A percentile compares a stretch with the other conserved stretches of the same genome.
phyloP scores from a whole-genome alignment of 2,329 filamentous ascomycete genomes.

The Gaeumannomyces tritici region DNA sequence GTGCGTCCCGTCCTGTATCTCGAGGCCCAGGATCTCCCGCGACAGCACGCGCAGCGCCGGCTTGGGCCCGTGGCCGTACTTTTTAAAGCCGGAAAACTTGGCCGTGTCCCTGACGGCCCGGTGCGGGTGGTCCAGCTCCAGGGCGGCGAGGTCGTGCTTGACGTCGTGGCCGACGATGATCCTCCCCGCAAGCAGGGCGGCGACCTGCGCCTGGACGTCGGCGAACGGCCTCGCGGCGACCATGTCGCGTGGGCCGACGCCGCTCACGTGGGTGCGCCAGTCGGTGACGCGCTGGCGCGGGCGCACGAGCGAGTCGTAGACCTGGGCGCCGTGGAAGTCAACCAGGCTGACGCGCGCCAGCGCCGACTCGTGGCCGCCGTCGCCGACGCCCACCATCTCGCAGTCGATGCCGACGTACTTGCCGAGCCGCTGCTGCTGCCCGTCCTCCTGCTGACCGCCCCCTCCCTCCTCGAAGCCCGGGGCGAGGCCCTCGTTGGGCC shows the following conservation, averaged over 20 bases:
- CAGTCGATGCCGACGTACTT: conserved; percentile 94
- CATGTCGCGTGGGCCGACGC: conserved; percentile 69
- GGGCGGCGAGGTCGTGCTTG: conserved; percentile 65
- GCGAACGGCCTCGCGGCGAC: conserved; percentile 59
- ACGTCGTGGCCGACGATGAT: conserved; percentile 80
- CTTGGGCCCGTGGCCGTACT: conserved; percentile 56
- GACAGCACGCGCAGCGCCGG: conserved; percentile 55
- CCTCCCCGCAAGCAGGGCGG: conserved; percentile 56
- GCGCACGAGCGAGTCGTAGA: conserved; percentile 89
- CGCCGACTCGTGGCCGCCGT: conserved; percentile 58
- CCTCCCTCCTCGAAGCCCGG: conserved; percentile 51
- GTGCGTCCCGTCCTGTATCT: conserved; percentile 55
- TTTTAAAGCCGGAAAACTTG: conserved; percentile 63
- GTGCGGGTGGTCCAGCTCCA: conserved; percentile 70
- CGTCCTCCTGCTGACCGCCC: too few relatives aligned
- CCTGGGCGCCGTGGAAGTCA: conserved; percentile 84
- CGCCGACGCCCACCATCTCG: conserved; percentile 91
- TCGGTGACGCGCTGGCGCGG: conserved; percentile 73
- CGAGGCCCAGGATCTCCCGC: conserved; percentile 45
- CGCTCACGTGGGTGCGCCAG: conserved; percentile 82
- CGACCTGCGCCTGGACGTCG: conserved; percentile 66
- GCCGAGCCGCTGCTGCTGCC: conserved; percentile 38
- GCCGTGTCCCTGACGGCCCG: conserved; percentile 79
- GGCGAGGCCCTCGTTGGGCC: conserved; percentile 55
- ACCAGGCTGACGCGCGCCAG: conserved; percentile 84